A percentile compares a stretch with the other conserved stretches of the same genome.
phyloP scores from a whole-genome alignment of 2,329 filamentous ascomycete species.

The Exserohilum turcica region DNA sequence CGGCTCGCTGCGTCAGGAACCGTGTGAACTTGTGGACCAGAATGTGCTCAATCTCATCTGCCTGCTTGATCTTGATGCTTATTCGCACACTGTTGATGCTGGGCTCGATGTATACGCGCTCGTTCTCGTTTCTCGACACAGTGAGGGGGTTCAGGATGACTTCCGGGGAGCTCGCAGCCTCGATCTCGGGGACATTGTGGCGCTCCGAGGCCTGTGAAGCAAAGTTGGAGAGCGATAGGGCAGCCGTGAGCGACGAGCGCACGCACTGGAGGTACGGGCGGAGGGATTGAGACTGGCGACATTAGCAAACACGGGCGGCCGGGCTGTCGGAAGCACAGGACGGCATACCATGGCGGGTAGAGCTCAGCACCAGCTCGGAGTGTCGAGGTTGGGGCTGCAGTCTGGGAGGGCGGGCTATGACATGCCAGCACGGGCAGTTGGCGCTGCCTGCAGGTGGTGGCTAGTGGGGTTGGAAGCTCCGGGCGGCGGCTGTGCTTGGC shows the following conservation, averaged over 20 bases:
- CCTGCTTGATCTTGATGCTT: constrained; percentile 99
- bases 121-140: constrained; percentile 93
- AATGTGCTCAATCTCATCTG: constrained; percentile 98
- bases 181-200: constrained; percentile 97
- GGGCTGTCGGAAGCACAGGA: not conserved
- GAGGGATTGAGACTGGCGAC: constrained; percentile 83
- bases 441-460: constrained; percentile 33
- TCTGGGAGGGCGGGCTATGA: constrained; percentile 30
- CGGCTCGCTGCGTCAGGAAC: constrained; percentile 93
- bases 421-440: constrained; percentile 38
- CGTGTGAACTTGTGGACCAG: constrained; percentile 98
- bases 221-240: constrained; percentile 94
- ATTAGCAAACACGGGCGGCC: constrained; percentile 29
- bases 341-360: constrained; percentile 37
- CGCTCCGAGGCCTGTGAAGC: constrained; percentile 95
- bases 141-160: constrained; percentile 89
- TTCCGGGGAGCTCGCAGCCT: constrained; percentile 90
- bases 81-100: constrained; percentile 96
- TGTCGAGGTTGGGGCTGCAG: constrained; percentile 22
- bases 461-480: constrained; percentile 35
- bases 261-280: constrained; percentile 96
- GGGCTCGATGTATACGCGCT: constrained; percentile 93
- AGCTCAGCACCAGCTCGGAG: constrained; percentile 26
- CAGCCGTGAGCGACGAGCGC: constrained; percentile 89
- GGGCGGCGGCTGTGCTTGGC: constrained; percentile 20